Conservation (phyloP, 2,329 filamentous ascomycete genomes). For the Botrytis sinoallii region DNA sequence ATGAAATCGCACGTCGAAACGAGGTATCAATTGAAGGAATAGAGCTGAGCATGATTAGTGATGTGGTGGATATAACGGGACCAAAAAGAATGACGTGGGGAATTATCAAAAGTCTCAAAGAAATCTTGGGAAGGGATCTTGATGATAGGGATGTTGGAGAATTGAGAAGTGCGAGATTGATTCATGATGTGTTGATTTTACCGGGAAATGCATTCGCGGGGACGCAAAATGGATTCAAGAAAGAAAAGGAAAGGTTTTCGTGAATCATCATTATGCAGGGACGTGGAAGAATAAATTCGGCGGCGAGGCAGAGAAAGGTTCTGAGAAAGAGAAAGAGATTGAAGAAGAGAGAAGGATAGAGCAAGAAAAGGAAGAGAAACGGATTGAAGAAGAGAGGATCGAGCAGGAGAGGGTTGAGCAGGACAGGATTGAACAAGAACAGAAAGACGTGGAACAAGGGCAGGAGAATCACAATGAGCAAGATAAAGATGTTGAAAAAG, state of each 20-base stretch:
- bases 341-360: background rate
- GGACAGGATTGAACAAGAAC: background rate
- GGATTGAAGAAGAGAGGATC: background rate
- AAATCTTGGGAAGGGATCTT: background rate
- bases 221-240: background rate
- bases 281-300: slow-evolving; percentile 9
- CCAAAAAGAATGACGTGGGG: slow-evolving; percentile 8
- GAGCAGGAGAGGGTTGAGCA: background rate
- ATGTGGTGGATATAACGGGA: slow-evolving; percentile 11
- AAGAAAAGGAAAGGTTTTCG: background rate
- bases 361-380: background rate
- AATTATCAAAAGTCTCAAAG: background rate
- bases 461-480: background rate
- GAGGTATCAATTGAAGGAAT: background rate
- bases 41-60: background rate
- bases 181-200: slow-evolving; percentile 7
- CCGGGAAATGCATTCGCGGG: slow-evolving; percentile 1
- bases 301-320: slow-evolving; percentile 1
- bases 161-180: background rate
- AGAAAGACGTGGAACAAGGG: background rate
- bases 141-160: slow-evolving; percentile 6
- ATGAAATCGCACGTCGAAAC: background rate
- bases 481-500: background rate
- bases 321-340: slow-evolving; percentile 1
- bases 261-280: slow-evolving; percentile 11